These are phyloP conservation scores for Iberis pinnata DNA, from an alignment of 345 rosid species.

Conservation along the genomic window DNA sequence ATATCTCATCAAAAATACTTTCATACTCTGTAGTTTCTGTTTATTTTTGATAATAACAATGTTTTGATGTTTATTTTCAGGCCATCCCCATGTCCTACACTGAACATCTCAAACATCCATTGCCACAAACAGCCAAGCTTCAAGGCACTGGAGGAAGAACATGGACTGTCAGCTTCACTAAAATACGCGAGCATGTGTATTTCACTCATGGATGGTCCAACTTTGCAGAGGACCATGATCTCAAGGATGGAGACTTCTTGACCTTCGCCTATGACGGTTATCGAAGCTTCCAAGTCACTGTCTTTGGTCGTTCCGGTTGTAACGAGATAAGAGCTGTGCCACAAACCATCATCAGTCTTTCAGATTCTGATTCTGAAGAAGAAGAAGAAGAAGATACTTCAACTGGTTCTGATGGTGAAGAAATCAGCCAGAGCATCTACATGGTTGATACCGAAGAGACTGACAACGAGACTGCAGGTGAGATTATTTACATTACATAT, in stretches of 20 bases:
- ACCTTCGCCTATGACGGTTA: slow-evolving; percentile 20
- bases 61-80: slow-evolving; percentile 12
- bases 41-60: too few species aligned
- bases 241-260: slow-evolving; percentile 21
- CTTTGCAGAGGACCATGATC: slow-evolving; percentile 21
- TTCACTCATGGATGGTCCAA: slow-evolving; percentile 22
- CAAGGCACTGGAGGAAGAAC: slow-evolving; percentile 16
- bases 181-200: not conserved
- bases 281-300: slow-evolving; percentile 22
- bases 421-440: slow-evolving; percentile 8
- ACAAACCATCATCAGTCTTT: not conserved
- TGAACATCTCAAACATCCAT: slow-evolving; percentile 14
- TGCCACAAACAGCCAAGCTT: slow-evolving; percentile 11
- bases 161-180: slow-evolving; percentile 14
- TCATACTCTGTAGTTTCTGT: too few species aligned
- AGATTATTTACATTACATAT: not conserved
- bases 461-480: not conserved
- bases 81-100: slow-evolving; percentile 12
- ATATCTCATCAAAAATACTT: too few species aligned
- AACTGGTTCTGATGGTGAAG: not conserved
- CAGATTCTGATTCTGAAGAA: not conserved
- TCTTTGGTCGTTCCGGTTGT: not conserved
- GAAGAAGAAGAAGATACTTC: slow-evolving; percentile 2
- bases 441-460: not conserved
- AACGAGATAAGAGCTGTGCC: slow-evolving; percentile 20